These are phyloP conservation scores for Fusarium virguliforme DNA, from an alignment of 2,329 filamentous ascomycete species.

Conservation along the genomic window DNA sequence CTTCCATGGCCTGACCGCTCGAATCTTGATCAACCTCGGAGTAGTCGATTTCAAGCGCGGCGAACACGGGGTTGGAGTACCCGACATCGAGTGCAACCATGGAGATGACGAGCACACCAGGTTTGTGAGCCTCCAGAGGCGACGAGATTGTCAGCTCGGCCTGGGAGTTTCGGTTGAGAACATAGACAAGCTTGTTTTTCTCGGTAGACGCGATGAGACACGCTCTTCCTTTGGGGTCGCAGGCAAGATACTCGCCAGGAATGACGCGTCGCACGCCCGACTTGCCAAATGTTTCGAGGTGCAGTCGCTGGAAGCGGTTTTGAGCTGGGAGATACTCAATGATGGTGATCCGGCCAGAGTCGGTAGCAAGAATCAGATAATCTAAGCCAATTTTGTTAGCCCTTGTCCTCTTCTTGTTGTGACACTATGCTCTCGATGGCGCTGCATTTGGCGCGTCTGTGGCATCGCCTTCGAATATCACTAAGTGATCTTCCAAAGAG, in stretches of 20 bases:
- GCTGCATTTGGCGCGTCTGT: slow-evolving; percentile 44
- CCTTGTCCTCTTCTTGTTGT: slow-evolving; percentile 44
- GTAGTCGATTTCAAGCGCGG: slow-evolving; percentile 94
- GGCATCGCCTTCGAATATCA: slow-evolving; percentile 65
- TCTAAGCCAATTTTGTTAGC: slow-evolving; percentile 71
- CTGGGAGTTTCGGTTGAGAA: slow-evolving; percentile 94
- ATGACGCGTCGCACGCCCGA: slow-evolving; percentile 94
- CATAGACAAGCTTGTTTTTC: slow-evolving; percentile 99
- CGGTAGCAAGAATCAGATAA: slow-evolving; percentile 94
- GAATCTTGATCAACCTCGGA: slow-evolving; percentile 92
- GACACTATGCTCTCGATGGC: slow-evolving; percentile 45
- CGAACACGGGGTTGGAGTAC: slow-evolving; percentile 97
- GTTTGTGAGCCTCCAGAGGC: slow-evolving; percentile 94
- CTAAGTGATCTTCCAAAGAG: slow-evolving; percentile 74
- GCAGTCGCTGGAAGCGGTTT: slow-evolving; percentile 90
- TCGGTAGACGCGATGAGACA: slow-evolving; percentile 95
- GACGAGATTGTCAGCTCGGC: slow-evolving; percentile 97
- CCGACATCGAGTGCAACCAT: slow-evolving; percentile 93
- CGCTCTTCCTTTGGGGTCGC: slow-evolving; percentile 95
- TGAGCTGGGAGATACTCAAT: slow-evolving; percentile 90
- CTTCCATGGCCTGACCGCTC: slow-evolving; percentile 84
- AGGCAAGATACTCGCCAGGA: slow-evolving; percentile 95
- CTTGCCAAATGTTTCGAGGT: slow-evolving; percentile 98
- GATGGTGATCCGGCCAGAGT: slow-evolving; percentile 95
- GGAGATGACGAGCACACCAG: slow-evolving; percentile 90